Percentiles rank a stretch among this genome's conserved stretches.
Evolutionary conservation across 2,329 filamentous ascomycete genomes (phyloP).

Genomic region (Aspergillus puulaauensis): DNA sequence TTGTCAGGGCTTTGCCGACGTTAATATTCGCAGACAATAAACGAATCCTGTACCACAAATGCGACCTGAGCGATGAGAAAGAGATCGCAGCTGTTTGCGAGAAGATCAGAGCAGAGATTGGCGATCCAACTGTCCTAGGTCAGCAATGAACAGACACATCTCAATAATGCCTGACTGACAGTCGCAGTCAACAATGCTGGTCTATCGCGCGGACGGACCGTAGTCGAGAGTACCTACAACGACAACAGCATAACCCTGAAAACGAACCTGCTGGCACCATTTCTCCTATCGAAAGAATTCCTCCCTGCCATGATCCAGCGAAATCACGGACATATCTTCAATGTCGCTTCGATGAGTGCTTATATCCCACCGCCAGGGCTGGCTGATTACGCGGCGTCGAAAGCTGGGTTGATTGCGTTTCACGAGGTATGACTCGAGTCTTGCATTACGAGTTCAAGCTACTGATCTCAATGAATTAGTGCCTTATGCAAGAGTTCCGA

Average conservation of each 20-base stretch:
- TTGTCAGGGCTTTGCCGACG: too few relatives aligned
- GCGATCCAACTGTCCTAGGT: conserved; percentile 32
- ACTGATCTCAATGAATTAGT: neutral
- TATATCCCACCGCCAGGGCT: conserved; percentile 23
- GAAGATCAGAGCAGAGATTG: conserved; percentile 32
- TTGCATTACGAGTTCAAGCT: neutral
- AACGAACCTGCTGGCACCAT: conserved; percentile 22
- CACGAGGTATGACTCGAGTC: conserved; percentile 16
- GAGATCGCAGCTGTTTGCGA: conserved; percentile 30
- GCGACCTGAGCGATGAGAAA: conserved; percentile 39
- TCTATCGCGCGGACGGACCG: conserved; percentile 18
- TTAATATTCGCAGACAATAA: neutral
- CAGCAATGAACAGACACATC: neutral
- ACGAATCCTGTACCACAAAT: conserved; percentile 29
- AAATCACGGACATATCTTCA: conserved; percentile 27
- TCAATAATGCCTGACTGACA: neutral
- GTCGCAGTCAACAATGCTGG: conserved; percentile 21
- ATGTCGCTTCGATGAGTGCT: conserved; percentile 24
- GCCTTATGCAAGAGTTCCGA: conserved; percentile 17
- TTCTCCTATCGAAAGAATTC: conserved; percentile 22
- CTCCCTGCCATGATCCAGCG: conserved; percentile 22
- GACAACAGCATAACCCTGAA: conserved; percentile 23
- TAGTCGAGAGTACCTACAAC: conserved; percentile 7
- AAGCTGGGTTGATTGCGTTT: conserved; percentile 25
- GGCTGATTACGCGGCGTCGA: conserved; percentile 25